Base-by-base conservation (phyloP, 2,329 filamentous ascomycete species). In the Teratosphaeriaceae sp. region DNA sequence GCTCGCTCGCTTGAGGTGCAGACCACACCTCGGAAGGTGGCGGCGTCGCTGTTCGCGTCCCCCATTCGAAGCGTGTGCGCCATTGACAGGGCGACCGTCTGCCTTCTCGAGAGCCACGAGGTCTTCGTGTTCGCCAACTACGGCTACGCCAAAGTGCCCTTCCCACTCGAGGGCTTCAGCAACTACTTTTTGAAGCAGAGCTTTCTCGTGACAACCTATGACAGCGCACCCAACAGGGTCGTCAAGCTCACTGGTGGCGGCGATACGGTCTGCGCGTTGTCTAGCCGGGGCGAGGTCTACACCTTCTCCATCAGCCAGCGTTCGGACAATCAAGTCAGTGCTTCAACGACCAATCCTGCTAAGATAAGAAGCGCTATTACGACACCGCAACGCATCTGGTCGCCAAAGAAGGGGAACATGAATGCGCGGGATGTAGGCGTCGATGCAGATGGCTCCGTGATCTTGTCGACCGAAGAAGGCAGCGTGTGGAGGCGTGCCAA, bases 111-210 rank as follows among this genome's bases (percentile, higher is more conserved):
- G 38, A 94, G 88, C 54, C 82, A 85, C 53, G 88, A 88, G 16
- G 88, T 97, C 8, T 94, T 85, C 74, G 83, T 98, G 0, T 95
- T 98, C 56, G 90, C 88, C 1, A 94, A 94, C 53, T 97, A 94
- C 57, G 90, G 90, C 3, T 97, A 95, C 61, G 88, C 88, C 15
- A 86, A 88, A 50, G 74, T 97, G 42, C 81, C 80, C 35, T 95
- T 97, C 50, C 85, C 88, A 0, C 71, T 86, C 24, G 85, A 89
- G 51, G 76, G 79, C 5, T 82, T 87, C 51, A 76, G 76, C 16
- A 88, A 83, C 46, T 79, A 79, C 47, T 82, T 84, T 33, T 72
- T 90, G 19, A 75, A 77, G 45, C 73, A 78, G 43, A 80, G 78
- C 40, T 82, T 82, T 46, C 67, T 82, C 60, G 74, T 81, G 40